Evolutionary conservation across 768 basidiomycete genomes (phyloP).

Genomic region (Leucocoprinus birnbaumii): DNA sequence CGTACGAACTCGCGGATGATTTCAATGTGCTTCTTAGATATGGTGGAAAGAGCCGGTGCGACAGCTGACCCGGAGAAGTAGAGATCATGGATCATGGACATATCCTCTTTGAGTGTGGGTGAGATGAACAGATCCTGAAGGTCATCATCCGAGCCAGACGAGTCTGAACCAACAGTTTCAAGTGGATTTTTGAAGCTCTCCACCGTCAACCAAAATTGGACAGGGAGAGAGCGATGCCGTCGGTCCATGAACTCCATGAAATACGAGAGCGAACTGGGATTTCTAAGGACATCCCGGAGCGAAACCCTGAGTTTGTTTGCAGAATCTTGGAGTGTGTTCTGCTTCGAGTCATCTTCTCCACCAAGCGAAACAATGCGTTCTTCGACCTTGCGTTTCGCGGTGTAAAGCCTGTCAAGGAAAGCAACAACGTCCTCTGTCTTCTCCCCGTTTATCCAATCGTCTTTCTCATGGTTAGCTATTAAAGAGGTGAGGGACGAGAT

Average conservation of each 20-base stretch:
- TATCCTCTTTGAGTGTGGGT: conserved; percentile 78
- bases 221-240: conserved; percentile 74
- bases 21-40: conserved; percentile 69
- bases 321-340: conserved; percentile 39
- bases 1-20: conserved; percentile 67
- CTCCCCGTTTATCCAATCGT: conserved; percentile 86
- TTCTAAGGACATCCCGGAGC: conserved; percentile 78
- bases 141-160: conserved; percentile 56
- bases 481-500: neutral
- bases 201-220: conserved; percentile 97
- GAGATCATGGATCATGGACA: conserved; percentile 82
- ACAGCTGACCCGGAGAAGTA: conserved; percentile 71
- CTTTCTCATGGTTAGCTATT: conserved; percentile 80
- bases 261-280: conserved; percentile 89
- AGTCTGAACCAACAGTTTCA: conserved; percentile 75
- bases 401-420: conserved; percentile 84
- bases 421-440: conserved; percentile 83
- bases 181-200: conserved; percentile 98
- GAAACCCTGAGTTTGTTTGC: conserved; percentile 47
- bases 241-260: conserved; percentile 99
- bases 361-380: conserved; percentile 81
- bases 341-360: conserved; percentile 44
- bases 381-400: conserved; percentile 86
- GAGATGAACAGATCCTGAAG: conserved; percentile 53
- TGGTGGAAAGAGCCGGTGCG: conserved; percentile 56